A percentile compares a stretch with the other conserved stretches of the same genome.
These are phyloP conservation scores for Sophora flavescens DNA, from an alignment of 306 rosid species.

Conservation along the genomic window DNA sequence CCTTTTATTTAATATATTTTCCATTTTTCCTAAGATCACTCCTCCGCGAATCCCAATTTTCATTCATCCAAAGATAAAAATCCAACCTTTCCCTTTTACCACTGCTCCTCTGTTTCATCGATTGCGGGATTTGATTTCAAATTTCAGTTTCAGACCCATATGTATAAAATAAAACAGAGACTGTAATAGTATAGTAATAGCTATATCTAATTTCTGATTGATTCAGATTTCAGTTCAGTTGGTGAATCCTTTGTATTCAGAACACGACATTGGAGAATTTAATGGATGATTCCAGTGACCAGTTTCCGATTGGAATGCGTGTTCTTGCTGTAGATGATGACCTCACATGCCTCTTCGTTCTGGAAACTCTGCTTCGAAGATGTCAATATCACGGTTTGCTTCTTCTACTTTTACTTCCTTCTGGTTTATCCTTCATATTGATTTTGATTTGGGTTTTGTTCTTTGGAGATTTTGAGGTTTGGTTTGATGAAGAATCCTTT, in stretches of 20 bases:
- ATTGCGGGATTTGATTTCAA: slow-evolving; percentile 48
- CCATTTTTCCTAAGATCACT: not conserved
- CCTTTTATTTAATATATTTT: too few relatives aligned
- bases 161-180: not conserved
- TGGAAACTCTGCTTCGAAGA: slow-evolving; percentile 82
- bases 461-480: slow-evolving; percentile 8
- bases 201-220: not conserved
- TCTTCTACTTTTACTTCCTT: slow-evolving; percentile 6
- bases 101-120: slow-evolving; percentile 19
- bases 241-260: not conserved
- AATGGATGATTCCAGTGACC: slow-evolving; percentile 63
- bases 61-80: slow-evolving; percentile 28
- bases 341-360: slow-evolving; percentile 76
- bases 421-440: slow-evolving; percentile 28
- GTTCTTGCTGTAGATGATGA: slow-evolving; percentile 97
- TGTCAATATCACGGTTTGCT: slow-evolving; percentile 89
- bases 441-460: not conserved
- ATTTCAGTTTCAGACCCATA: not conserved
- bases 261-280: slow-evolving; percentile 64
- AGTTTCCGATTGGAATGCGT: slow-evolving; percentile 94
- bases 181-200: too few relatives aligned
- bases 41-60: not conserved
- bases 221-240: not conserved
- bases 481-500: too few relatives aligned
- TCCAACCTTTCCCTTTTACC: slow-evolving; percentile 30